A percentile compares a stretch with the other conserved stretches of the same genome.
Conservation (phyloP, 2,329 filamentous ascomycete species). For the Delphinella strobiligena region DNA sequence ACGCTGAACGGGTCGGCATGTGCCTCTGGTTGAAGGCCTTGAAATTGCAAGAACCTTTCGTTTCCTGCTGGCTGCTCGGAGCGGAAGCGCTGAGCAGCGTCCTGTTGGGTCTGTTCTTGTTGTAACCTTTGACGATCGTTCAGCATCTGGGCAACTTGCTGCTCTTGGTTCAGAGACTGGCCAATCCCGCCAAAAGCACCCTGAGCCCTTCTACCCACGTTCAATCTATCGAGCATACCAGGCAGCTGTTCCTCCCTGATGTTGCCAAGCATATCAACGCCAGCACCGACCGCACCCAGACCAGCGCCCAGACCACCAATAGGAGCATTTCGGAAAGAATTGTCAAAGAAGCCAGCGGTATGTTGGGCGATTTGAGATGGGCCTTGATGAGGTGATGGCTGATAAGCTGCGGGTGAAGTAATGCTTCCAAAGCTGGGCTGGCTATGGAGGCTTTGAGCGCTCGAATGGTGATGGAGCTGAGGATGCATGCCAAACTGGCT, state of each 20-base stretch:
- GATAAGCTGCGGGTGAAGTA: constrained; percentile 61
- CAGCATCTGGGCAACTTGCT: constrained; percentile 40
- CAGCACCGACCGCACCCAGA: constrained; percentile 33
- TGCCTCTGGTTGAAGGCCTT: constrained; percentile 51
- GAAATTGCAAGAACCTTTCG: constrained; percentile 73
- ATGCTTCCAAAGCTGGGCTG: constrained; percentile 96
- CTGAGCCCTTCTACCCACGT: constrained; percentile 36
- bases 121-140: constrained; percentile 48
- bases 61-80: constrained; percentile 34
- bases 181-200: constrained; percentile 35
- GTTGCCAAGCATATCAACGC: constrained; percentile 30
- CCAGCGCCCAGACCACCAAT: constrained; percentile 30
- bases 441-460: constrained; percentile 88
- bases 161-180: constrained; percentile 31
- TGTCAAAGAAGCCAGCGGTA: constrained; percentile 60
- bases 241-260: constrained; percentile 61
- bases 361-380: constrained; percentile 16
- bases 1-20: constrained; percentile 9
- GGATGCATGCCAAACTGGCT: constrained; percentile 36
- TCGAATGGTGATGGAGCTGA: constrained; percentile 84
- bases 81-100: constrained; percentile 30
- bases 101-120: constrained; percentile 48
- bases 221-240: constrained; percentile 53
- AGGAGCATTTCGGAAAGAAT: constrained; percentile 28
- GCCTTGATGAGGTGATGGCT: constrained; percentile 45